Evolutionary conservation across 495 filamentous ascomycete genomes (phyloP).

Genomic region (Penicillium robsamsonii): DNA sequence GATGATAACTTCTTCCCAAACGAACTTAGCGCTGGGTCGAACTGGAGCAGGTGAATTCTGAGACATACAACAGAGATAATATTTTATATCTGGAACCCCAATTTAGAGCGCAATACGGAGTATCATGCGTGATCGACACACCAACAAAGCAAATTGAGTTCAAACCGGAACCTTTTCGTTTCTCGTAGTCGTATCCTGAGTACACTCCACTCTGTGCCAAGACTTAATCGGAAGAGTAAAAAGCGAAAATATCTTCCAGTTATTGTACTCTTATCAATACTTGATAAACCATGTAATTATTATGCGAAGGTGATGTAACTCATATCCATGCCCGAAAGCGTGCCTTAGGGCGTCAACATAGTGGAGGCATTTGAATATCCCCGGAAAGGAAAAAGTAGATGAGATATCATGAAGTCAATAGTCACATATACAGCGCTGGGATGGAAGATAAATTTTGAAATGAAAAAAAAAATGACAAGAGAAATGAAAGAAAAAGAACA

Average conservation of each 20-base stretch:
- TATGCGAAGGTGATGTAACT: slow-evolving; percentile 8
- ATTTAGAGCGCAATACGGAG: not conserved
- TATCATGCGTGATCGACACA: not conserved
- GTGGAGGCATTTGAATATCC: slow-evolving; percentile 6
- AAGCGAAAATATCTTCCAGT: not conserved
- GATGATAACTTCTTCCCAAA: not conserved
- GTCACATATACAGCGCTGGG: slow-evolving; percentile 21
- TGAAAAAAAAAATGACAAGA: not conserved
- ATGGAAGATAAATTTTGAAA: not conserved
- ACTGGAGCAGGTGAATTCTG: not conserved
- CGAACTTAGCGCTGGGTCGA: not conserved
- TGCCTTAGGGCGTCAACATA: not conserved
- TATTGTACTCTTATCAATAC: not conserved
- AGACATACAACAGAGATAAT: not conserved
- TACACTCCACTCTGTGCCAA: not conserved
- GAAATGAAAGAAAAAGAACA: not conserved
- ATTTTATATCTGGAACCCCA: not conserved
- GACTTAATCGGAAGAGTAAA: not conserved
- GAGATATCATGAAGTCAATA: slow-evolving; percentile 20
- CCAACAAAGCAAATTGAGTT: not conserved
- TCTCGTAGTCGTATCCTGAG: not conserved
- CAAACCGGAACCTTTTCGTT: not conserved
- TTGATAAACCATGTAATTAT: not conserved
- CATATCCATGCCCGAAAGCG: not conserved
- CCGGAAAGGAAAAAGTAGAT: slow-evolving; percentile 7